These are phyloP conservation scores for Diutina neorugosa DNA, from an alignment of 1,139 yeast species.

Conservation along the genomic window DNA sequence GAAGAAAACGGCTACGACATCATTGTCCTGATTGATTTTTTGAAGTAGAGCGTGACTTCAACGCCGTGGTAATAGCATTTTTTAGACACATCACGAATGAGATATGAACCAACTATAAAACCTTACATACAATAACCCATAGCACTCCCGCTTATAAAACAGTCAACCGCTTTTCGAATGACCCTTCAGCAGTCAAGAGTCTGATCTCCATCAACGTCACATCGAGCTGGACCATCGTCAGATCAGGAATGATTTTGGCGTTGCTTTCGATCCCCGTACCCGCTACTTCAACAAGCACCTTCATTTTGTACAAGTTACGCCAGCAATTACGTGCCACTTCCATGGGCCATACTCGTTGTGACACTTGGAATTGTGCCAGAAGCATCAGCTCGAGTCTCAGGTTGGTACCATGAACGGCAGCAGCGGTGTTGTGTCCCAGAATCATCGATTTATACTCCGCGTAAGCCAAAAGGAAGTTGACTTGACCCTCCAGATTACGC, in stretches of 20 bases:
- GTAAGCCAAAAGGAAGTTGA: conserved; percentile 68
- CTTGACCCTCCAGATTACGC: conserved; percentile 33
- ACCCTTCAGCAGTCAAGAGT: not conserved
- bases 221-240: conserved; percentile 36
- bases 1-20: conserved; percentile 88
- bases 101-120: not conserved
- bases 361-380: conserved; percentile 23
- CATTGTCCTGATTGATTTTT: conserved; percentile 83
- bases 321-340: conserved; percentile 40
- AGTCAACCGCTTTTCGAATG: not conserved
- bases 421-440: conserved; percentile 30
- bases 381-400: conserved; percentile 21
- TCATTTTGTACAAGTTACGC: conserved; percentile 33
- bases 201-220: conserved; percentile 32
- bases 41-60: conserved; percentile 13
- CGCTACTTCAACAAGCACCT: conserved; percentile 22
- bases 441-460: conserved; percentile 61
- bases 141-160: not conserved
- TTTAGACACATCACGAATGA: not conserved
- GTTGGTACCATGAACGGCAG: conserved; percentile 12
- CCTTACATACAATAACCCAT: too few relatives aligned
- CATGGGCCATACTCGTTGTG: conserved; percentile 37
- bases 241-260: conserved; percentile 21
- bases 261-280: conserved; percentile 24
- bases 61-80: not conserved